Percentiles rank a stretch among this genome's conserved stretches.
Conservation (phyloP, 768 basidiomycete species). For the Russula sp. region DNA sequence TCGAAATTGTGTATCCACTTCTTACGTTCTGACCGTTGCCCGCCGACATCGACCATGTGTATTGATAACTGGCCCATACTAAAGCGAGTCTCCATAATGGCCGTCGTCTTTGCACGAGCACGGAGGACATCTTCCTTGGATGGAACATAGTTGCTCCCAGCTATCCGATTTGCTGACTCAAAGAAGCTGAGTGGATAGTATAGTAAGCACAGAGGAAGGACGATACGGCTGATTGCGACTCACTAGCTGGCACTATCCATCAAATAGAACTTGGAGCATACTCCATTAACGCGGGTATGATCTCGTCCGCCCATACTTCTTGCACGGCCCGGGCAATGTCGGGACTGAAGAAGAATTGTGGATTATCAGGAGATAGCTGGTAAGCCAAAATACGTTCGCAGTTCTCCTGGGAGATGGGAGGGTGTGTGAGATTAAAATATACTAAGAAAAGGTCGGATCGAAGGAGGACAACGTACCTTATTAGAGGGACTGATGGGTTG, state of each 20-base stretch:
- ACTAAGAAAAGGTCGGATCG: not conserved
- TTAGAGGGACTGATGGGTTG: conserved; percentile 71
- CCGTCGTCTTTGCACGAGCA: conserved; percentile 85
- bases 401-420: conserved; percentile 37
- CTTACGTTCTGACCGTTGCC: conserved; percentile 59
- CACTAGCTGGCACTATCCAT: conserved; percentile 95
- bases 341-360: conserved; percentile 46
- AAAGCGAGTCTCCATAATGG: conserved; percentile 87
- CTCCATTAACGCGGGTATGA: conserved; percentile 49
- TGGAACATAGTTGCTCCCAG: conserved; percentile 74
- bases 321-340: conserved; percentile 68
- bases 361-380: conserved; percentile 41
- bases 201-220: not conserved
- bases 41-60: conserved; percentile 77
- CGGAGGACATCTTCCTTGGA: conserved; percentile 83
- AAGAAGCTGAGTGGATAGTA: conserved; percentile 64
- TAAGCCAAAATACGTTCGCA: conserved; percentile 65
- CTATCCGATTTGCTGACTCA: conserved; percentile 78
- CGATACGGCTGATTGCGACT: conserved; percentile 36
- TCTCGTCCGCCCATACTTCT: conserved; percentile 67
- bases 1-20: conserved; percentile 69
- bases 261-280: conserved; percentile 78
- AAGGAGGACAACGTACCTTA: conserved; percentile 40
- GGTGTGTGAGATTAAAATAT: conserved; percentile 18
- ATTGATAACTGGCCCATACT: conserved; percentile 58